These are phyloP conservation scores for Coleophoma eucalyptorum DNA, from an alignment of 2,329 filamentous ascomycete species.

Conservation along the genomic window DNA sequence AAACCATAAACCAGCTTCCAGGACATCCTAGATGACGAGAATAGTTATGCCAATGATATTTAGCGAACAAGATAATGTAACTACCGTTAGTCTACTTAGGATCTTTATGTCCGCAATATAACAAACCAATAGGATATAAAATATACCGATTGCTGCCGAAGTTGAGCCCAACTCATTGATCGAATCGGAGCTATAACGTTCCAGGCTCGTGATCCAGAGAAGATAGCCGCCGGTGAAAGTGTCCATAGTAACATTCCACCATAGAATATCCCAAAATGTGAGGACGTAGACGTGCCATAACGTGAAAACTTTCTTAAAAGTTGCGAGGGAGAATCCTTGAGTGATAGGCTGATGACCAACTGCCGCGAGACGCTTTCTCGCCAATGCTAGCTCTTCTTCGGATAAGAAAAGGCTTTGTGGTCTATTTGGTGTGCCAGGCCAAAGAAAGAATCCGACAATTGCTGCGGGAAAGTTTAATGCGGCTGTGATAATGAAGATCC, in stretches of 20 bases:
- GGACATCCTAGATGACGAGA: slow-evolving; percentile 50
- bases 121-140: slow-evolving; percentile 47
- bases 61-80: slow-evolving; percentile 41
- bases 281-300: slow-evolving; percentile 45
- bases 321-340: slow-evolving; percentile 43
- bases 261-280: slow-evolving; percentile 45
- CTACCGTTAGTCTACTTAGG: slow-evolving; percentile 46
- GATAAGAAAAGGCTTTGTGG: slow-evolving; percentile 42
- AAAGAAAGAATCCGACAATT: slow-evolving; percentile 15
- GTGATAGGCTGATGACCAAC: slow-evolving; percentile 47
- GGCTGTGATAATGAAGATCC: slow-evolving; percentile 28
- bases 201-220: slow-evolving; percentile 45
- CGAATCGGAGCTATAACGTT: not conserved
- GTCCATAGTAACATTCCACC: slow-evolving; percentile 48
- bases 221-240: slow-evolving; percentile 30
- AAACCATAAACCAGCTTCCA: slow-evolving; percentile 47
- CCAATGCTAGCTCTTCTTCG: slow-evolving; percentile 39
- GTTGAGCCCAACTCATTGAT: slow-evolving; percentile 43
- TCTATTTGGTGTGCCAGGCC: not conserved
- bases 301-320: slow-evolving; percentile 40
- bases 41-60: slow-evolving; percentile 49
- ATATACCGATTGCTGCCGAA: slow-evolving; percentile 49
- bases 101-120: slow-evolving; percentile 51
- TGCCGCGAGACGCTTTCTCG: slow-evolving; percentile 39
- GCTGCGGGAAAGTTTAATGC: slow-evolving; percentile 20